Percentiles rank a stretch among this genome's conserved stretches.
phyloP scores from a whole-genome alignment of 441 rosid genomes.

The Daphne laureola region DNA sequence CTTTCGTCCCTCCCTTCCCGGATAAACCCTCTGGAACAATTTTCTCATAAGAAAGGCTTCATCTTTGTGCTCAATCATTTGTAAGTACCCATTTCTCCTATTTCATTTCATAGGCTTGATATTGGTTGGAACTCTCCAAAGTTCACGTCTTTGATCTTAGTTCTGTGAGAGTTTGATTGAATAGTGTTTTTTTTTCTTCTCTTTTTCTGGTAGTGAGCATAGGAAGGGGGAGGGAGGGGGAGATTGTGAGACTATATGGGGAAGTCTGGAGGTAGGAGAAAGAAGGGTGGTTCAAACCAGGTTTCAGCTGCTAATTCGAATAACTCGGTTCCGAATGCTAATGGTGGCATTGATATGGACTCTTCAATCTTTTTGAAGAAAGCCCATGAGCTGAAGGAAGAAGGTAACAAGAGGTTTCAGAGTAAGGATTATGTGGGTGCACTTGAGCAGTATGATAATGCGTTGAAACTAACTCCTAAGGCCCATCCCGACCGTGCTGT shows the following conservation, averaged over 20 bases:
- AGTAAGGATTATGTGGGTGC: conserved; percentile 70
- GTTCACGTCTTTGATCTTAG: neutral
- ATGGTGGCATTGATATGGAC: conserved; percentile 59
- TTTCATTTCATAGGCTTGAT: neutral
- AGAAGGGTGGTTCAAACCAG: conserved; percentile 58
- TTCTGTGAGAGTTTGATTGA: neutral
- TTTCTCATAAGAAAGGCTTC: conserved; percentile 1
- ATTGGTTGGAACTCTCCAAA: neutral
- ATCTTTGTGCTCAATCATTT: conserved; percentile 4
- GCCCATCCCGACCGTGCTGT: conserved; percentile 77
- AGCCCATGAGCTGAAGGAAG: conserved; percentile 93
- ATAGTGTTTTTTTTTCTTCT: neutral
- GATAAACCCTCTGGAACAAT: neutral
- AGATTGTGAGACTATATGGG: conserved; percentile 38
- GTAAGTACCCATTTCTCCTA: conserved; percentile 1
- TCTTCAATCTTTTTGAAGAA: conserved; percentile 62
- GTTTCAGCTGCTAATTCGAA: conserved; percentile 30
- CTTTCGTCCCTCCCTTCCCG: too few relatives aligned
- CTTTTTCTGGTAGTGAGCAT: neutral
- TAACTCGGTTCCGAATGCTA: conserved; percentile 28
- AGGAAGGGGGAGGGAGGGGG: neutral
- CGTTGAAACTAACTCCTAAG: conserved; percentile 60
- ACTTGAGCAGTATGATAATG: conserved; percentile 68
- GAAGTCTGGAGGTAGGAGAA: conserved; percentile 79
- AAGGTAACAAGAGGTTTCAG: conserved; percentile 82